These are phyloP conservation scores for Kodamaea derodonti DNA, from an alignment of 1,139 yeast genomes.

Conservation along the genomic window DNA sequence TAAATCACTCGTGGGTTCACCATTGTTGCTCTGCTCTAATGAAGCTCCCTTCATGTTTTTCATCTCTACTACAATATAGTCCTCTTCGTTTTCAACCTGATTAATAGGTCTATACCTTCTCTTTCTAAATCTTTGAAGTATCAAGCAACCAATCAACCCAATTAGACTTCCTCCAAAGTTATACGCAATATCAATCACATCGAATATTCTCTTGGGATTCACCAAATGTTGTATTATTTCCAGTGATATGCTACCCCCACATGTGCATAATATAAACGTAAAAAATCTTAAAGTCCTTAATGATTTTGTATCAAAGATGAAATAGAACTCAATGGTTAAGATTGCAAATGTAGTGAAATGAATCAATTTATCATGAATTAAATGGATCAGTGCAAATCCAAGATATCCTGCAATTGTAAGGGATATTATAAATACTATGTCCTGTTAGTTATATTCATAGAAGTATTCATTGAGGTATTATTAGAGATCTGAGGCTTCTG, in stretches of 20 bases:
- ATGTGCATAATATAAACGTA: conserved; percentile 43
- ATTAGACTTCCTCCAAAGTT: conserved; percentile 37
- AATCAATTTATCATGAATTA: conserved; percentile 50
- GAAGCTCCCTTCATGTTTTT: conserved; percentile 6
- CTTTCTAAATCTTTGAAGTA: not conserved
- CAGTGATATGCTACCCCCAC: conserved; percentile 46
- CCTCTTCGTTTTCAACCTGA: conserved; percentile 5
- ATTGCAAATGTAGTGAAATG: conserved; percentile 50
- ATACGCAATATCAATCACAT: conserved; percentile 41
- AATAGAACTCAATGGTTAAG: conserved; percentile 52
- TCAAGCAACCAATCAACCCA: conserved; percentile 17
- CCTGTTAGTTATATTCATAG: too few species aligned
- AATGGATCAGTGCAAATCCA: conserved; percentile 49
- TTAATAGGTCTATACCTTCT: not conserved
- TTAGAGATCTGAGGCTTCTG: conserved; percentile 2
- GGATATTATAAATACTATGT: conserved; percentile 15
- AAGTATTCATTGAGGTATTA: too few species aligned
- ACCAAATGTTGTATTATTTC: conserved; percentile 41
- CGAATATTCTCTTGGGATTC: conserved; percentile 48
- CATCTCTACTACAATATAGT: conserved; percentile 11
- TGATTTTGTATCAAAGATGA: conserved; percentile 43
- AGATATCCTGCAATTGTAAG: conserved; percentile 36
- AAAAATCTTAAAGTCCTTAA: conserved; percentile 36
- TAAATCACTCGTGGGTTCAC: too few species aligned
- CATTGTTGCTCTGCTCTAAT: too few species aligned